phyloP scores from a whole-genome alignment of 768 basidiomycete genomes.

The Boletus coccyginus region DNA sequence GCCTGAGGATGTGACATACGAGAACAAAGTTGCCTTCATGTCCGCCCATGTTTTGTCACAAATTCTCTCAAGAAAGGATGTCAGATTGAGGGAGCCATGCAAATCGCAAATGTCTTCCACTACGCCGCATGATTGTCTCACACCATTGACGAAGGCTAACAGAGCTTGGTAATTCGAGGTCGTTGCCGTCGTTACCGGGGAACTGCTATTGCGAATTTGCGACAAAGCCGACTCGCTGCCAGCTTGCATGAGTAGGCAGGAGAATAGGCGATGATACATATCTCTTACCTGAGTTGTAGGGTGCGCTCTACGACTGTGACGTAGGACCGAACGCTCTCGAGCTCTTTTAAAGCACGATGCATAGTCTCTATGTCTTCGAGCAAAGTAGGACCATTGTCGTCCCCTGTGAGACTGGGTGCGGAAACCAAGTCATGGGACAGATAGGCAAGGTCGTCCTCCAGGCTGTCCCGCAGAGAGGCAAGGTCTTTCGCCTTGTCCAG shows the following conservation, averaged over 20 bases:
- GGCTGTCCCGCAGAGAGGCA: slow-evolving; percentile 69
- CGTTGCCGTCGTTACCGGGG: slow-evolving; percentile 43
- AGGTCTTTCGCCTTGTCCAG: slow-evolving; percentile 69
- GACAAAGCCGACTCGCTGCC: slow-evolving; percentile 57
- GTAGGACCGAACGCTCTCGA: slow-evolving; percentile 75
- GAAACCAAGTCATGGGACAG: slow-evolving; percentile 66
- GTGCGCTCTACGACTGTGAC: slow-evolving; percentile 70
- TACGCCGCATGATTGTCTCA: slow-evolving; percentile 41
- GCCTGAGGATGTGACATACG: slow-evolving; percentile 42
- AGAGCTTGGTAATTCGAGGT: slow-evolving; percentile 60
- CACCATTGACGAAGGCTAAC: slow-evolving; percentile 55
- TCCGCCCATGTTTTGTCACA: slow-evolving; percentile 72
- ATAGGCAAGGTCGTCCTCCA: slow-evolving; percentile 74
- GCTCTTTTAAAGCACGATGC: slow-evolving; percentile 72
- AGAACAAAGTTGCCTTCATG: slow-evolving; percentile 62
- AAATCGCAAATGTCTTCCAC: slow-evolving; percentile 45
- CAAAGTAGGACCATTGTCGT: slow-evolving; percentile 55
- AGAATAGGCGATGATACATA: background rate
- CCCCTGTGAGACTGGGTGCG: slow-evolving; percentile 40
- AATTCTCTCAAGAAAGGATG: slow-evolving; percentile 59
- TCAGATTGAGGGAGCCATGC: slow-evolving; percentile 55
- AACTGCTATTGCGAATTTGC: slow-evolving; percentile 42
- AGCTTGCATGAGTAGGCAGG: slow-evolving; percentile 6
- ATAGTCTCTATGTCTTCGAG: slow-evolving; percentile 80
- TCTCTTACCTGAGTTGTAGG: slow-evolving; percentile 64